Base-by-base conservation (phyloP, 768 basidiomycete genomes). In the Xerocomellus amylosporus region DNA sequence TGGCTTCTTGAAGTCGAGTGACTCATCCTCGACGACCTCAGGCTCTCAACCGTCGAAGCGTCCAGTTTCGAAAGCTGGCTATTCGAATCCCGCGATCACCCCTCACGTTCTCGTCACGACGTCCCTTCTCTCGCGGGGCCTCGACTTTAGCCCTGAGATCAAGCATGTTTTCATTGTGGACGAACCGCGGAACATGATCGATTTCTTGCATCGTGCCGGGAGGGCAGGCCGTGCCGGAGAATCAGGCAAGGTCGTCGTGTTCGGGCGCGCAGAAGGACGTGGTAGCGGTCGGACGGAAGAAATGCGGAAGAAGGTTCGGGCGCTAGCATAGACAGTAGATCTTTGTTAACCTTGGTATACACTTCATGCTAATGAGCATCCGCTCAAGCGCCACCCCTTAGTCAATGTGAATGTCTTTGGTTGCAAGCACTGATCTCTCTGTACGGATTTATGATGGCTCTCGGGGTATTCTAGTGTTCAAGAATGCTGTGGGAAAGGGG, bases 141-240 rank as follows among this genome's bases (percentile, higher is more conserved):
- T 96, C 2, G 94, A 97, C 69, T 97, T 97, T 64, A 76, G 84
- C 14, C 85, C 91, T 0, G 74, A 74, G 5, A 83, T 96, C 60
- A 79, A 80, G 57, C 85, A 94, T 62, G 88, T 96, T 3, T 87
- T 97, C 68, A 86, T 96, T 59, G 79, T 90, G 22, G 94, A 96
- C 61, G 84, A 89, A 64, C 93, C 94, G 19, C 75, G 88, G 60
- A 95, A 93, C 67, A 89, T 88, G 78, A 80, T 95, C 37, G 94
- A 97, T 69, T 95, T 96, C 67, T 69, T 97, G 55, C 94, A 97
- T 72, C 85, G 94, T 5, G 94, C 94, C 0, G 94, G 94, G 15
- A 75, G 94, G 44, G 80, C 88, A 0, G 93, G 86, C 2, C 75
- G 93, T 30, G 91, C 90, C 5, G 90, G 90, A 0, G 69, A 78